Evolutionary conservation across 768 basidiomycete species (phyloP), one percentile per base, ranked within the genome.

Genomic region (Podaxis mareebaensis): DNA sequence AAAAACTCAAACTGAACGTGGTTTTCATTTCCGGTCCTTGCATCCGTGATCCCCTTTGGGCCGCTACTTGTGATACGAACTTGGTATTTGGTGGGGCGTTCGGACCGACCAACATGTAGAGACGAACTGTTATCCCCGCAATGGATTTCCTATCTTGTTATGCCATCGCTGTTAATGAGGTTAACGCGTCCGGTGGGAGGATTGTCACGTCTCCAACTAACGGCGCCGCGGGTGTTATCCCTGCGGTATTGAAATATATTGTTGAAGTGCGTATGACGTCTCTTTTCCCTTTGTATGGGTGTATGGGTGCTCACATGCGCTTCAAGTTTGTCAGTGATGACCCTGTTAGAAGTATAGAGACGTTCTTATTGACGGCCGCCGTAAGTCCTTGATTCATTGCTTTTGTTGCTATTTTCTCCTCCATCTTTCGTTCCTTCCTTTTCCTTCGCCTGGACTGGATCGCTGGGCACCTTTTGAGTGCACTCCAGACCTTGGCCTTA

Each of bases 151-250:
- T 99, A 64, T 92, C 91, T 1, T 93, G 93, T 65, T 98, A 97
- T 74, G 96, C 95, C 2, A 96, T 95, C 59, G 93, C 93, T 17
- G 94, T 95, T 12, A 96, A 96, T 69, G 96, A 97, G 73, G 95
- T 96, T 12, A 97, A 96, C 70, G 95, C 95, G 3, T 83, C 86
- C 33, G 95, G 96, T 0, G 96, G 96, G 0, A 83, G 96, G 36
- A 96, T 99, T 58, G 96, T 99, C 52, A 98, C 96, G 2, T 92
- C 92, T 4, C 96, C 93, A 2, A 96, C 95, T 5, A 95, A 95
- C 70, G 96, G 96, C 49, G 94, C 95, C 0, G 91, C 91, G 10
- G 96, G 96, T 6, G 91, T 98, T 49, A 96, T 98, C 58, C 96
- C 96, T 22, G 90, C 90, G 8, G 92, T 94, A 22, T 77, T 96